Percentiles rank a stretch among this genome's conserved stretches.
These are phyloP conservation scores for Entomortierella beljakovae DNA, from an alignment of 192 early-diverging fungal genomes.

Conservation along the genomic window DNA sequence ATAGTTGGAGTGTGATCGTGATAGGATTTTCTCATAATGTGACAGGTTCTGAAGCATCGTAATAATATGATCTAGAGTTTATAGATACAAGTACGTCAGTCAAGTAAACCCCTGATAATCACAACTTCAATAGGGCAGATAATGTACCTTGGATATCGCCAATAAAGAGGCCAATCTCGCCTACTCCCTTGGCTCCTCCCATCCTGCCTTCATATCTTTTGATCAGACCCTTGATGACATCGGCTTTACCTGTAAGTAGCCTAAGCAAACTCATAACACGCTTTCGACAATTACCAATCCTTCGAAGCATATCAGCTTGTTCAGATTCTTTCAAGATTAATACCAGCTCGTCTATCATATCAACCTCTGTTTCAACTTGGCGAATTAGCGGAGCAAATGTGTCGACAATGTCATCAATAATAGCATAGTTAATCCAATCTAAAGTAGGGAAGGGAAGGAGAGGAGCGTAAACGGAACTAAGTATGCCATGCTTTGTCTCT, in stretches of 20 bases:
- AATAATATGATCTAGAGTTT: constrained; percentile 72
- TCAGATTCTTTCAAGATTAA: constrained; percentile 80
- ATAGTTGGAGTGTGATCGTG: constrained; percentile 80
- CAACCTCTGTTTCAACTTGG: constrained; percentile 84
- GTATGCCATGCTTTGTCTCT: too few relatives aligned
- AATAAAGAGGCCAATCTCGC: constrained; percentile 77
- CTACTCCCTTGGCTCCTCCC: constrained; percentile 46
- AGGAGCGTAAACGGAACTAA: too few relatives aligned
- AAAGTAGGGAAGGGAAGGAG: too few relatives aligned
- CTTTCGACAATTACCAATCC: constrained; percentile 64
- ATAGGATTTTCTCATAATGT: constrained; percentile 79
- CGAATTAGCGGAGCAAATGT: constrained; percentile 78
- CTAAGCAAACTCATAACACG: constrained; percentile 61
- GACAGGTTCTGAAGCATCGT: constrained; percentile 83
- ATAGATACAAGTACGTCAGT: background rate
- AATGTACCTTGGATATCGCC: constrained; percentile 79
- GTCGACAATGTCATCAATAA: constrained; percentile 87
- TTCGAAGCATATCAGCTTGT: constrained; percentile 62
- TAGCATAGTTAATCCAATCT: constrained; percentile 71
- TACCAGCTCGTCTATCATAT: constrained; percentile 85
- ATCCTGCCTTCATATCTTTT: constrained; percentile 65
- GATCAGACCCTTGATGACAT: constrained; percentile 67
- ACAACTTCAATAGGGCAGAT: background rate
- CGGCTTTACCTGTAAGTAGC: constrained; percentile 61
- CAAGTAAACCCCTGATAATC: background rate